Evolutionary conservation across 352 stramenopile species (phyloP).

Genomic region (Pythium periplocum): DNA sequence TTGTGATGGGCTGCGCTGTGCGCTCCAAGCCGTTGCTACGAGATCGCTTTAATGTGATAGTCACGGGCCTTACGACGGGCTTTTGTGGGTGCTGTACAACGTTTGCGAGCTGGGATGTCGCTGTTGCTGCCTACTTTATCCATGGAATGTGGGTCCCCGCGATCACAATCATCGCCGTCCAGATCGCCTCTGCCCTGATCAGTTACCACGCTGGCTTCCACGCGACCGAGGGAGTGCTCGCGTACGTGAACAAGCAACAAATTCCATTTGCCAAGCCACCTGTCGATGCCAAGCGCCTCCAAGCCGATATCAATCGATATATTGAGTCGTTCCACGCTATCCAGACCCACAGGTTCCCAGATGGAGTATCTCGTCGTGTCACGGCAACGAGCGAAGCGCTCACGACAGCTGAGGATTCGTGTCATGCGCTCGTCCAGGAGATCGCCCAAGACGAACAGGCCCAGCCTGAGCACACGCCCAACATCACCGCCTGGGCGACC

Average conservation of each 20-base stretch:
- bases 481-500: neutral
- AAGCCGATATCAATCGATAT: constrained; percentile 5
- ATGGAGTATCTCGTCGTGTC: constrained; percentile 9
- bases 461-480: constrained; percentile 2
- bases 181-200: constrained; percentile 10
- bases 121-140: constrained; percentile 14
- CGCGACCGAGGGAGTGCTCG: constrained; percentile 10
- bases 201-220: constrained; percentile 14
- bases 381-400: constrained; percentile 5
- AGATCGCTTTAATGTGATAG: constrained; percentile 12
- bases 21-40: constrained; percentile 18
- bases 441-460: constrained; percentile 13
- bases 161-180: constrained; percentile 12
- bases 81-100: constrained; percentile 34
- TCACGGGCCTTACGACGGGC: constrained; percentile 26
- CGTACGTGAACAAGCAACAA: constrained; percentile 2
- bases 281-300: constrained; percentile 10
- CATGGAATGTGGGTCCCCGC: constrained; percentile 15
- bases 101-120: constrained; percentile 27
- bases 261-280: constrained; percentile 13
- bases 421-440: constrained; percentile 4
- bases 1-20: constrained; percentile 22
- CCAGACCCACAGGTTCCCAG: constrained; percentile 1
- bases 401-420: constrained; percentile 4
- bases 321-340: constrained; percentile 6